These are phyloP conservation scores for Aspergillus sp. DNA, from an alignment of 2,329 filamentous ascomycete species.

Conservation along the genomic window DNA sequence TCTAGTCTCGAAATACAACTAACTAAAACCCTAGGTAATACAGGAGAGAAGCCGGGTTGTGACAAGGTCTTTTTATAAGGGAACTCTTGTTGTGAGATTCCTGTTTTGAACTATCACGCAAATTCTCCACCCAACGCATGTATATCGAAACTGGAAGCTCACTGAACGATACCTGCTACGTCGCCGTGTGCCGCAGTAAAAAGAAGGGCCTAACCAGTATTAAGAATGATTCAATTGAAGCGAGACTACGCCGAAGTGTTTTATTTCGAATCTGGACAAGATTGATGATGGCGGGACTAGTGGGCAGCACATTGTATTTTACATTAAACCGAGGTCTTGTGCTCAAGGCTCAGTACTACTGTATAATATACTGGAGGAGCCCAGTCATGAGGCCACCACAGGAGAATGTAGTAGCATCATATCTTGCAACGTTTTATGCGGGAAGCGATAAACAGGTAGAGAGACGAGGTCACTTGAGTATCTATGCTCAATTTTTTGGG, in stretches of 20 bases:
- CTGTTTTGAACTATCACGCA: not conserved
- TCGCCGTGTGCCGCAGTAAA: not conserved
- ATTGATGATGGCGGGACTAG: not conserved
- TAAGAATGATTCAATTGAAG: not conserved
- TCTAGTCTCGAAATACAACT: too few relatives aligned
- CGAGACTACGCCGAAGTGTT: not conserved
- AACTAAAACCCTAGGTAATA: too few relatives aligned
- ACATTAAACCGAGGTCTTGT: not conserved
- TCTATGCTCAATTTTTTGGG: too few relatives aligned
- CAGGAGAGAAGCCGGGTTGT: too few relatives aligned
- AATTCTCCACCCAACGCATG: not conserved
- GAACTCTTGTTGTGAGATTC: too few relatives aligned
- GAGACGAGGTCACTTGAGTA: too few relatives aligned
- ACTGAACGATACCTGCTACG: not conserved
- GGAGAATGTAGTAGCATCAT: too few relatives aligned
- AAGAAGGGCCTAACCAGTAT: not conserved
- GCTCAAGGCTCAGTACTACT: not conserved
- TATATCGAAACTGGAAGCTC: not conserved
- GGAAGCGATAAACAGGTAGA: too few relatives aligned
- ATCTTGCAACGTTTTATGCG: too few relatives aligned
- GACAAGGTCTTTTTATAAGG: too few relatives aligned
- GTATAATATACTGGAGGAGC: not conserved
- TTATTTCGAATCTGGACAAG: not conserved
- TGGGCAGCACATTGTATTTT: not conserved
- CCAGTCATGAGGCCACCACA: too few relatives aligned